Base-by-base conservation (phyloP, 805 yeast species). In the Wickerhamiella qilinensis region DNA sequence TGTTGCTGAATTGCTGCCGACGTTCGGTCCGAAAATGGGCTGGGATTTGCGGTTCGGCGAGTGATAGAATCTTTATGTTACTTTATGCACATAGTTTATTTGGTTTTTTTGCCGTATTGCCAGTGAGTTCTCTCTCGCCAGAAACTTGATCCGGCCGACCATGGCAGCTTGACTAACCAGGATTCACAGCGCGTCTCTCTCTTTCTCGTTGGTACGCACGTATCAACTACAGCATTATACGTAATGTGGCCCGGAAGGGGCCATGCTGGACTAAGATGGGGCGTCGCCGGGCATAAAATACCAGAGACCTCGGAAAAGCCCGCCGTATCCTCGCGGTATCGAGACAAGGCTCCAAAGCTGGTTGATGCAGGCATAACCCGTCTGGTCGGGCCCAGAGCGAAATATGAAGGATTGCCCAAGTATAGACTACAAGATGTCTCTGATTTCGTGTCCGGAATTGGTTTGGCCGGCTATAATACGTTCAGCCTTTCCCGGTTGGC, bases 1-100 rank as follows among this genome's bases (percentile, higher is more conserved):
- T 58, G 96, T 91, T 39, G 98, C 98, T 35, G 95, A 91, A 60
- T 74, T 77, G 38, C 69, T 91, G 56, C 98, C 98, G 35, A 71
- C 64, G 46, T 65, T 84, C 40, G 99, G 99, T 32, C 93, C 91
- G 36, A 56, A 75, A 59, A 88, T 91, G 54, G 91, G 79, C 53
- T 91, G 98, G 98, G 96, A 88, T 58, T 68, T 91, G 57, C 74
- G 98, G 60, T 91, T 91, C 37, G 56, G 49, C 18, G 30, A 19
- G 17, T 4, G 30, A 6, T 22, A 22, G 25, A 22, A 11, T 22
- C 25, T 22, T 6, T 22, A 22, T 7, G 11, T 7, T 22, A 11
- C 11, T 6, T 11, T 11, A 22, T 22, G 11, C 25, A 11, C 6
- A 22, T 11, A 7, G 11, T 22, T 22, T 22, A 7, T 22, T 6